Conservation (phyloP, 176 grass and related monocot species). For the Calamus simplicifolius region DNA sequence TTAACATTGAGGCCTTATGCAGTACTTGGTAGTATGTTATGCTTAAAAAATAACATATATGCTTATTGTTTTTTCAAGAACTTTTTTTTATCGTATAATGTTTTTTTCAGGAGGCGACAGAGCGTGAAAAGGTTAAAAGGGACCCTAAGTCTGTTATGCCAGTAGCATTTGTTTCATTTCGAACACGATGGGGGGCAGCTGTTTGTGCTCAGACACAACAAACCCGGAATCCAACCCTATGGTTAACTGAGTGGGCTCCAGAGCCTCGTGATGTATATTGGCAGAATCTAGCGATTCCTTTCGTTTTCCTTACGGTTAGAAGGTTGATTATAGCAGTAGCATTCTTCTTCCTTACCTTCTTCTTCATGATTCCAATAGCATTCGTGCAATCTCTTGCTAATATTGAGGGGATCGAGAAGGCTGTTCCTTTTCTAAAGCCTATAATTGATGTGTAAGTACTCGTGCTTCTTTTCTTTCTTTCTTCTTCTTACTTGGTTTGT, state of each 20-base stretch:
- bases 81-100: too few relatives aligned
- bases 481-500: neutral
- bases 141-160: constrained; percentile 3
- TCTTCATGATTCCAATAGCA: constrained; percentile 13
- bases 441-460: constrained; percentile 12
- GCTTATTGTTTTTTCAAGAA: too few relatives aligned
- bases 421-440: constrained; percentile 12
- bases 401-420: constrained; percentile 14
- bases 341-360: constrained; percentile 14
- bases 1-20: too few relatives aligned
- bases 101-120: neutral
- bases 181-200: constrained; percentile 14
- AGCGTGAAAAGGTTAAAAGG: constrained; percentile 5
- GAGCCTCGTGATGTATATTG: constrained; percentile 16
- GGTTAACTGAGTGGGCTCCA: constrained; percentile 16
- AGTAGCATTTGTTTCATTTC: constrained; percentile 13
- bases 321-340: constrained; percentile 8
- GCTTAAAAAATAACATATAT: too few relatives aligned
- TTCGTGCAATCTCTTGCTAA: constrained; percentile 17
- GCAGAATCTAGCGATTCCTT: constrained; percentile 14
- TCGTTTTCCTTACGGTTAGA: constrained; percentile 8
- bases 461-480: neutral
- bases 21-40: too few relatives aligned
- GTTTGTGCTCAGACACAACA: constrained; percentile 17
- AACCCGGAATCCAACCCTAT: constrained; percentile 7